Evolutionary conservation across 2,329 filamentous ascomycete species (phyloP).

Genomic region (Lizonia empirigonia): DNA sequence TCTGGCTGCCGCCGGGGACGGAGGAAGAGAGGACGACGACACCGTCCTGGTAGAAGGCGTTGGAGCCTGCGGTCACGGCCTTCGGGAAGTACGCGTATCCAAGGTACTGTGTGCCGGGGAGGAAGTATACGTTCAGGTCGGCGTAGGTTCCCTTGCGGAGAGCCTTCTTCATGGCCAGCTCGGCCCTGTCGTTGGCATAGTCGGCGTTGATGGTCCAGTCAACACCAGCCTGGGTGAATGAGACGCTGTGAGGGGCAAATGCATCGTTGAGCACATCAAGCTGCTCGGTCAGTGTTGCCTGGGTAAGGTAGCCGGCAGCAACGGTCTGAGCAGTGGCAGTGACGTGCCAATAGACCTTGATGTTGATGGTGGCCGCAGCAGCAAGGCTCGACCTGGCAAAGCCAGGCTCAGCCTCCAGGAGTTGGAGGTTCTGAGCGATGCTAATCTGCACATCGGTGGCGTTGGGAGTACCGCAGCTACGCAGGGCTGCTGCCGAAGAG

Average conservation of each 20-base stretch:
- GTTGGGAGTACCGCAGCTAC: constrained; percentile 23
- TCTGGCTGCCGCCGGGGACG: constrained; percentile 28
- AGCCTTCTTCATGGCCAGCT: constrained; percentile 19
- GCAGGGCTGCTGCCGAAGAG: constrained; percentile 13
- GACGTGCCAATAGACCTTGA: constrained; percentile 46
- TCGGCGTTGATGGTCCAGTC: constrained; percentile 21
- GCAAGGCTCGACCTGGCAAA: constrained; percentile 15
- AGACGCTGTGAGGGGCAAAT: constrained; percentile 22
- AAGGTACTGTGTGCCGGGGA: constrained; percentile 8
- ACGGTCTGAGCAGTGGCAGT: constrained; percentile 29
- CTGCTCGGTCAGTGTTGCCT: constrained; percentile 15
- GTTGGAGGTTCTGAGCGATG: constrained; percentile 20
- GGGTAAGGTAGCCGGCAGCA: constrained; percentile 17
- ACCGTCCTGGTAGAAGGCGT: constrained; percentile 30
- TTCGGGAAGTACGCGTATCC: constrained; percentile 23
- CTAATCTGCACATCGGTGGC: constrained; percentile 21
- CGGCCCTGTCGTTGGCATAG: constrained; percentile 15
- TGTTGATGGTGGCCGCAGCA: constrained; percentile 25
- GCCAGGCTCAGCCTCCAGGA: constrained; percentile 17
- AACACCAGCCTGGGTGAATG: constrained; percentile 18
- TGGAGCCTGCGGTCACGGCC: constrained; percentile 16
- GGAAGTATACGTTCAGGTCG: constrained; percentile 38
- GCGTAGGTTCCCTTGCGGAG: constrained; percentile 32
- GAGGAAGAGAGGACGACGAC: constrained; percentile 24
- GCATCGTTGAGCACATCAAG: constrained; percentile 19